Evolutionary conservation across 2,329 filamentous ascomycete species (phyloP), one percentile per base, ranked within the genome.

Genomic region (Penicillium fuscoglaucum): DNA sequence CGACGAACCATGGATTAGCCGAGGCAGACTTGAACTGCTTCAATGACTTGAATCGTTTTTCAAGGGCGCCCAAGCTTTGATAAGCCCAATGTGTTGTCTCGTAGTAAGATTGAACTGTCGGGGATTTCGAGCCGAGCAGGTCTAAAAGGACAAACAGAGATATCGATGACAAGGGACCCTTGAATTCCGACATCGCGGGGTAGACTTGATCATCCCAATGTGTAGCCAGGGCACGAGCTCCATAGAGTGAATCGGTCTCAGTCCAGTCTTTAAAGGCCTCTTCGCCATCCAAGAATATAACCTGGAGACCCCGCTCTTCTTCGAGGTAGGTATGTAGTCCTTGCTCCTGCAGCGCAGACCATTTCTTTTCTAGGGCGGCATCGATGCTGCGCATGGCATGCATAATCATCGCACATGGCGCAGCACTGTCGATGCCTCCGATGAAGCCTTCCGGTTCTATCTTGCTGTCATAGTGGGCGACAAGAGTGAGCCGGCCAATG

Each of bases 81-180:
- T 98, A 98, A 1, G 93, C 92, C 93, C 93, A 97, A 72, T 98
- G 93, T 0, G 93, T 97, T 1, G 88, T 89, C 59, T 87, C 83
- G 73, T 96, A 97, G 78, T 93, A 97, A 0, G 91, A 96, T 1
- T 91, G 91, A 1, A 99, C 83, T 0, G 69, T 78, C 0, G 93
- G 91, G 43, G 84, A 75, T 12, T 84, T 76, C 0, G 85, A 78
- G 9, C 95, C 95, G 0, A 98, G 85, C 9, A 98, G 83, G 73
- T 98, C 95, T 31, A 98, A 84, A n/a, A 98, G 85, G 9, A 98
- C 82, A 72, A 98, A 96, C 12, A 98, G 83, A 55, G 87, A 88
- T 70, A 98, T 97, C 37, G 91, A 87, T 31, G 87, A 83, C 2
- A 98, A 79, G 0, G 87, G 86, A 1, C 84, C 93, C 57, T 84